Base-by-base conservation (phyloP, 129 eudicot species). In the Silybum marianum region DNA sequence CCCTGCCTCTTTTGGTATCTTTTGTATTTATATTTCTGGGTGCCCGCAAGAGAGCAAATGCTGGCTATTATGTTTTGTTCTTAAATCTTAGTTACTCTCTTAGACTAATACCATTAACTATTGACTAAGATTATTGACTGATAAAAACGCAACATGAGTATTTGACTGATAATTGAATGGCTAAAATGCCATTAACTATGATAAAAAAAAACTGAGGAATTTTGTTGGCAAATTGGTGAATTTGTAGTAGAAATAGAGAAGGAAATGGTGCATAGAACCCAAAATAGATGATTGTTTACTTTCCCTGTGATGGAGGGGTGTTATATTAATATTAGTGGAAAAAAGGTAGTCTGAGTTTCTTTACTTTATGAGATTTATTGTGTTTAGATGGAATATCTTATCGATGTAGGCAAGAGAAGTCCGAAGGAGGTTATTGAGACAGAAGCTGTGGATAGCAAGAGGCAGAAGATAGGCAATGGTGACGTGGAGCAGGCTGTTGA, bases 321-420 rank as follows among this genome's bases (percentile, higher is more conserved):
- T 71, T 71, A 71, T 71, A 71, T 22, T 25, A 30, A 71, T 71
- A 71, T 22, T 25, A 30, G 39, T 34, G 74, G 74, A 34, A 9
- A 34, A 10, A 71, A 71, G 2, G n/a, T 71, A 2, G 16, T 69
- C 39, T 1, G 11, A 60, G 24, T 63, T 65, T 65, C 28, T 21
- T 65, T 22, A 65, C 1, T 23, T 22, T 63, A 63, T 65, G 69
- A 23, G 69, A 19, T 21, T 65, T 65, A 23, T 65, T 22, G 69
- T 65, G 16, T 65, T 65, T 23, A 9, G 26, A 65, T 65, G 16
- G 30, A 65, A 65, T 65, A 65, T 3, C 14, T 65, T 9, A 65
- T 23, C 4, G 16, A 65, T 23, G 26, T 65, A 65, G 69, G 69
- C 69, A 65, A 65, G 26, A 65, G 69, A 65, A 9, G 28, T 65